Base-by-base conservation (phyloP, 306 rosid genomes). In the Gleditsia sinensis region DNA sequence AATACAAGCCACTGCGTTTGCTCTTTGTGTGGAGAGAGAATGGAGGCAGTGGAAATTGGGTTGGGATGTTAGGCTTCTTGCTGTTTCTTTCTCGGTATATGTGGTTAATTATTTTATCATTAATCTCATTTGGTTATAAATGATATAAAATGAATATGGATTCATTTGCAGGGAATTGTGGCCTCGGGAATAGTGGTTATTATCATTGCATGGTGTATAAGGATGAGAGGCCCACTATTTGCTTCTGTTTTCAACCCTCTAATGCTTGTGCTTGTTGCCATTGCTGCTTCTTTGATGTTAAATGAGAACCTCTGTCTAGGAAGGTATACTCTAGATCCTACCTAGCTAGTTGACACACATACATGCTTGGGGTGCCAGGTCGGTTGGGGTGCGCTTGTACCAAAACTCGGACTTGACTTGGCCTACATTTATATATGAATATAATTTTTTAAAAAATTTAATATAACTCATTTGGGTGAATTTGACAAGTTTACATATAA, bases 1-100 rank as follows among this genome's bases (percentile, higher is more conserved):
- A n/a, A n/a, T n/a, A n/a, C n/a, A n/a, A n/a, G n/a, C n/a, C n/a
- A n/a, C n/a, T n/a, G n/a, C n/a, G n/a, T n/a, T n/a, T n/a, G n/a
- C n/a, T 25, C 19, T 7, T 25, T 55, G 25, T 55, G 36, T 11
- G n/a, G n/a, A n/a, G 24, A 24, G 5, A 13, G 25, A 82, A 32
- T 82, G 65, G 74, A 77, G 1, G 30, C 19, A 64, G 24, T 82
- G 83, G 89, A 68, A 14, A 34, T 43, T 86, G 46, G 89, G 83
- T 2, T 86, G 84, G 85, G 77, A 54, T 49, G 43, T 77, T n/a
- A 49, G 76, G 34, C 43, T 77, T 49, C 37, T 77, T 0, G 4
- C 71, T 0, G 71, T 50, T 1, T 12, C 23, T 60, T 77, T 34
- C 27, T 13, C 76, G 71, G 81, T 77, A 69, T 33, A 25, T 3